Percentiles rank a stretch among this genome's conserved stretches.
These are phyloP conservation scores for Styphnolobium japonicum DNA, from an alignment of 306 rosid genomes.

Conservation along the genomic window DNA sequence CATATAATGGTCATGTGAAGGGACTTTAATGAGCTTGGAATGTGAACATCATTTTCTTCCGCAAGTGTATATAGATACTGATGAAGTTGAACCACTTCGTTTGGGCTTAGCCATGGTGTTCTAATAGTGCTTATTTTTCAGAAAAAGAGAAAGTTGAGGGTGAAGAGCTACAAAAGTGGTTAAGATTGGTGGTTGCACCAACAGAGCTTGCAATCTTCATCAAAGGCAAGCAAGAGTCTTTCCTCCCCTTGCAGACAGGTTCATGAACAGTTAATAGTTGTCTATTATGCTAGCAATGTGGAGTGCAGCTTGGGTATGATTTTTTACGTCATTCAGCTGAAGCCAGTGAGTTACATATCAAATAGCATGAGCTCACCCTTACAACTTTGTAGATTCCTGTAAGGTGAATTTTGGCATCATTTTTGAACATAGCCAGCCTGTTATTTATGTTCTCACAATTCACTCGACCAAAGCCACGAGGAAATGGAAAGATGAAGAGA, in stretches of 20 bases:
- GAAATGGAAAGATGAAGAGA: conserved; percentile 23
- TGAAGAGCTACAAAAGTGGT: conserved; percentile 83
- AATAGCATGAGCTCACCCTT: conserved; percentile 35
- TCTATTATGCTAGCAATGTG: conserved; percentile 17
- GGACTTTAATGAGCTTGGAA: not conserved
- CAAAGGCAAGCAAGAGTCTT: conserved; percentile 57
- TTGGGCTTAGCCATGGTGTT: conserved; percentile 15
- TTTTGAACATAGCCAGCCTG: conserved; percentile 31
- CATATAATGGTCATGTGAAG: not conserved
- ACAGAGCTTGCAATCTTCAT: conserved; percentile 63
- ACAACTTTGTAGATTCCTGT: conserved; percentile 47
- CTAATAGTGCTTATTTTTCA: conserved; percentile 46
- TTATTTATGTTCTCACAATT: conserved; percentile 34
- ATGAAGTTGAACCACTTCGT: not conserved
- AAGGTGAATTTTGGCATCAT: conserved; percentile 45
- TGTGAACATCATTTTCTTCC: not conserved
- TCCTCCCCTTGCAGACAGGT: conserved; percentile 51
- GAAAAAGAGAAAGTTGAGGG: conserved; percentile 95
- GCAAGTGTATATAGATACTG: not conserved
- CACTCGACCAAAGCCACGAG: conserved; percentile 17
- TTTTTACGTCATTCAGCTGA: conserved; percentile 12
- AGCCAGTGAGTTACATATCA: conserved; percentile 37
- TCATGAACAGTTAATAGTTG: conserved; percentile 21
- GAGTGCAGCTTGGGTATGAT: conserved; percentile 14
- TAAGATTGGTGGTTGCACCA: conserved; percentile 85